A percentile compares a stretch with the other conserved stretches of the same genome.
phyloP scores from a whole-genome alignment of 306 rosid species.

The Purshia tridentata region DNA sequence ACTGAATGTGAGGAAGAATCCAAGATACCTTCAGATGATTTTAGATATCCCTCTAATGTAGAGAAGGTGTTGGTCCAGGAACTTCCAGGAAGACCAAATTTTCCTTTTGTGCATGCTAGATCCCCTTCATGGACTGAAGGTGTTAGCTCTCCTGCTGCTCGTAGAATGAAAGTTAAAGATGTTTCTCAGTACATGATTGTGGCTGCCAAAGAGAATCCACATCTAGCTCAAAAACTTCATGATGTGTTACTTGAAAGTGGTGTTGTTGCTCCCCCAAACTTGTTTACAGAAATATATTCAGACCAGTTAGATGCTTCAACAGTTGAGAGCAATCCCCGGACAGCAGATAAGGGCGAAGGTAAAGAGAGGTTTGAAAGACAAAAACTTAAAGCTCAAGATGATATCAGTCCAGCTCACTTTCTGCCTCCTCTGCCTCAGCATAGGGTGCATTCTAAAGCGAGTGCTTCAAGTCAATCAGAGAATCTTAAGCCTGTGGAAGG shows the following conservation, averaged over 20 bases:
- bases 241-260: constrained; percentile 95
- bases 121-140: constrained; percentile 99
- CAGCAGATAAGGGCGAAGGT: constrained; percentile 44
- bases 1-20: constrained; percentile 42
- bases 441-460: constrained; percentile 48
- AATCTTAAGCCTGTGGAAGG: constrained; percentile 55
- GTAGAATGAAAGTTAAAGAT: constrained; percentile 74
- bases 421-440: constrained; percentile 67
- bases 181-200: constrained; percentile 96
- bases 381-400: constrained; percentile 41
- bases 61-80: constrained; percentile 48
- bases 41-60: constrained; percentile 35
- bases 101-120: constrained; percentile 59
- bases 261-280: constrained; percentile 85
- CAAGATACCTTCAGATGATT: constrained; percentile 29
- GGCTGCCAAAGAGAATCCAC: constrained; percentile 95
- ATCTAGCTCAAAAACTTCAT: constrained; percentile 85
- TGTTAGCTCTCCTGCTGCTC: constrained; percentile 73
- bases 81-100: constrained; percentile 49
- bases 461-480: constrained; percentile 53
- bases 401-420: constrained; percentile 36
- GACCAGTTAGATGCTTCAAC: constrained; percentile 51
- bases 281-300: constrained; percentile 69
- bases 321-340: constrained; percentile 39
- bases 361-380: constrained; percentile 38